Conservation (phyloP, 495 filamentous ascomycete species). For the Daldinia decipiens region DNA sequence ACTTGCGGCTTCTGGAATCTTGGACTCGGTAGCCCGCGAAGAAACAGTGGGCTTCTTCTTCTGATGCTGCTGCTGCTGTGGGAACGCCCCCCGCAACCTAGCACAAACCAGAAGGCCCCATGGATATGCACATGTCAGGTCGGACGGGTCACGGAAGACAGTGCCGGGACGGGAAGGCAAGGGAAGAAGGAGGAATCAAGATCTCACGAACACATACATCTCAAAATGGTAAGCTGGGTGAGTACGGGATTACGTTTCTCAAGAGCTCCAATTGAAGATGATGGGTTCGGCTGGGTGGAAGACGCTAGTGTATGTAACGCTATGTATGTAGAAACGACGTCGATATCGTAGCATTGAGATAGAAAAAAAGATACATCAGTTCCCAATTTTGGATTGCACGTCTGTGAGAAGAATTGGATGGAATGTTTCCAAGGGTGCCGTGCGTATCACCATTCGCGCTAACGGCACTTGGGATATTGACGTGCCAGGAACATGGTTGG, state of each 20-base stretch:
- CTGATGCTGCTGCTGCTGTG: conserved; percentile 16
- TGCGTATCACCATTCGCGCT: conserved; percentile 38
- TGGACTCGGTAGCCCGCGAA: conserved; percentile 31
- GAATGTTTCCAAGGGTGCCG: conserved; percentile 25
- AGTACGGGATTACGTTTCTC: conserved; percentile 15
- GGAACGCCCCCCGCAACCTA: conserved; percentile 35
- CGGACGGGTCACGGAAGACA: conserved; percentile 39
- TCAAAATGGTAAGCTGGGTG: conserved; percentile 24
- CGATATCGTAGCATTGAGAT: conserved; percentile 32
- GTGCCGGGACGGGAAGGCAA: conserved; percentile 39
- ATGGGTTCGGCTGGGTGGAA: conserved; percentile 20
- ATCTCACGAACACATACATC: conserved; percentile 33
- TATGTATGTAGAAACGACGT: not conserved
- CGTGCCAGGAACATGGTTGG: conserved; percentile 40
- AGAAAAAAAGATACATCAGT: not conserved
- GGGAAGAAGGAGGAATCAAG: conserved; percentile 9
- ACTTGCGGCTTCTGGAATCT: conserved; percentile 24
- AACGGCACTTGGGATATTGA: conserved; percentile 39
- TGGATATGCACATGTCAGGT: conserved; percentile 44
- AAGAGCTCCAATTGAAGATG: conserved; percentile 22
- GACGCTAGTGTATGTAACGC: conserved; percentile 31
- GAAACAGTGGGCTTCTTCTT: conserved; percentile 17
- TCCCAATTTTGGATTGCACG: conserved; percentile 26
- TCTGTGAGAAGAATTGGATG: conserved; percentile 25
- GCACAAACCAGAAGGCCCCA: conserved; percentile 23